Percentiles rank a stretch among this genome's conserved stretches.
These are phyloP conservation scores for Corchorus capsularis DNA, from an alignment of 345 rosid genomes.

Conservation along the genomic window DNA sequence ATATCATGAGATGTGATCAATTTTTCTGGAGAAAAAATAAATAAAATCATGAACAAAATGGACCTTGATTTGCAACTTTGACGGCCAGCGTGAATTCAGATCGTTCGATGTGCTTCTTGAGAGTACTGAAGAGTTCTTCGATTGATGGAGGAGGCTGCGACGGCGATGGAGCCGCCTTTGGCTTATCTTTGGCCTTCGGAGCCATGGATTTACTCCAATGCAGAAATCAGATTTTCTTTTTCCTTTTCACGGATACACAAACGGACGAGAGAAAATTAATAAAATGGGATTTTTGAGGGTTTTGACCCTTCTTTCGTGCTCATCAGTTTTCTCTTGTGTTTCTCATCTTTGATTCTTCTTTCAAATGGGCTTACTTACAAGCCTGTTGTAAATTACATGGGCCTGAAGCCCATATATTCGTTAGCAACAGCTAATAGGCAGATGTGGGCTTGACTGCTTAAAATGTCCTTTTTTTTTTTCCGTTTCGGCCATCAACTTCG, in stretches of 20 bases:
- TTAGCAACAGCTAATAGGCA: too few relatives aligned
- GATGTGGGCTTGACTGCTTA: too few relatives aligned
- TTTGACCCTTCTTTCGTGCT: not conserved
- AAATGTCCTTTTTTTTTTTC: too few relatives aligned
- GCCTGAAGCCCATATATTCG: not conserved
- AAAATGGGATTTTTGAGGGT: not conserved
- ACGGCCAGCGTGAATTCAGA: constrained; percentile 62
- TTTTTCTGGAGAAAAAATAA: not conserved
- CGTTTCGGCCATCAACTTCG: too few relatives aligned
- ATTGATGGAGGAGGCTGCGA: constrained; percentile 67
- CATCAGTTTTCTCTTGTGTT: not conserved
- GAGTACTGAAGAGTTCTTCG: constrained; percentile 84
- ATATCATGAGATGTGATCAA: not conserved
- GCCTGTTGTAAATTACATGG: not conserved
- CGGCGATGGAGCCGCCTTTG: constrained; percentile 41
- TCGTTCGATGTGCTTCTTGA: constrained; percentile 57
- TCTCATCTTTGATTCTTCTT: not conserved
- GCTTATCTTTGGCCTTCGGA: constrained; percentile 70
- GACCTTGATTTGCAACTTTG: constrained; percentile 81
- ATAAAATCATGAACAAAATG: constrained; percentile 5
- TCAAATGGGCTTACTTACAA: not conserved
- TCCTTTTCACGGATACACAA: not conserved
- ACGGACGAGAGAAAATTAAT: not conserved
- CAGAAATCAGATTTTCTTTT: constrained; percentile 4
- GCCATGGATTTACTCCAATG: constrained; percentile 50